A percentile compares a stretch with the other conserved stretches of the same genome.
These are phyloP conservation scores for Colletotrichum sp. DNA, from an alignment of 2,329 filamentous ascomycete genomes.

Conservation along the genomic window DNA sequence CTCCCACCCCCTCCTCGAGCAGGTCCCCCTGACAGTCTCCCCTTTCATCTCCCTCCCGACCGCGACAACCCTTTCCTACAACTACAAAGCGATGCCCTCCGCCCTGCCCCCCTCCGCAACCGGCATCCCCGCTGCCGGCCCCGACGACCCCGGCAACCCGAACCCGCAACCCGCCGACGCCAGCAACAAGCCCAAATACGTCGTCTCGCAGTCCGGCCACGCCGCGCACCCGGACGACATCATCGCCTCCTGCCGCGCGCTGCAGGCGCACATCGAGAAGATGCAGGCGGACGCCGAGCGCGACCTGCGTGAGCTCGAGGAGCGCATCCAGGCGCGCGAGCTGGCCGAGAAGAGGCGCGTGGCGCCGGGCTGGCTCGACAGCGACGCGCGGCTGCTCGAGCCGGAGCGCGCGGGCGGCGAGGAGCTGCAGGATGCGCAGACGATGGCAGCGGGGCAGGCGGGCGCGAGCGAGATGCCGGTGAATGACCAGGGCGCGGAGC, in stretches of 20 bases:
- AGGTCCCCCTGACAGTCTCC: constrained; percentile 91
- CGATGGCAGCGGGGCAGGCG: constrained; percentile 34
- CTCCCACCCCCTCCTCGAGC: constrained; percentile 86
- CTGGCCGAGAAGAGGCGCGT: constrained; percentile 80
- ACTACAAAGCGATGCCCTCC: constrained; percentile 88
- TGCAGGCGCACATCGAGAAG: constrained; percentile 76
- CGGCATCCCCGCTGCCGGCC: constrained; percentile 46
- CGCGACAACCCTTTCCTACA: constrained; percentile 91
- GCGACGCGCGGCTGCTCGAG: constrained; percentile 71
- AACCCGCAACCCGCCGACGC: not conserved
- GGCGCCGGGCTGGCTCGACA: constrained; percentile 82
- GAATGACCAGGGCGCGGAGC: constrained; percentile 57
- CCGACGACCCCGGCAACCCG: not conserved
- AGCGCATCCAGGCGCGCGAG: constrained; percentile 67
- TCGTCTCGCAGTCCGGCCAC: constrained; percentile 78
- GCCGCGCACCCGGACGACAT: constrained; percentile 89
- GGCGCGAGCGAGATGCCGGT: constrained; percentile 40
- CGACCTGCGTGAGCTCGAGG: constrained; percentile 73
- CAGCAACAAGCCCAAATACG: constrained; percentile 66
- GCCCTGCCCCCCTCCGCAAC: constrained; percentile 78
- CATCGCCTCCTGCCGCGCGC: constrained; percentile 76
- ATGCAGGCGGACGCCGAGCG: constrained; percentile 71
- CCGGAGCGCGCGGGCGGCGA: constrained; percentile 56
- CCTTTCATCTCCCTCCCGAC: constrained; percentile 92
- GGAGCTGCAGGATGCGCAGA: constrained; percentile 18